Base-by-base conservation (phyloP, 2,329 filamentous ascomycete species). In the Didymella sp. region DNA sequence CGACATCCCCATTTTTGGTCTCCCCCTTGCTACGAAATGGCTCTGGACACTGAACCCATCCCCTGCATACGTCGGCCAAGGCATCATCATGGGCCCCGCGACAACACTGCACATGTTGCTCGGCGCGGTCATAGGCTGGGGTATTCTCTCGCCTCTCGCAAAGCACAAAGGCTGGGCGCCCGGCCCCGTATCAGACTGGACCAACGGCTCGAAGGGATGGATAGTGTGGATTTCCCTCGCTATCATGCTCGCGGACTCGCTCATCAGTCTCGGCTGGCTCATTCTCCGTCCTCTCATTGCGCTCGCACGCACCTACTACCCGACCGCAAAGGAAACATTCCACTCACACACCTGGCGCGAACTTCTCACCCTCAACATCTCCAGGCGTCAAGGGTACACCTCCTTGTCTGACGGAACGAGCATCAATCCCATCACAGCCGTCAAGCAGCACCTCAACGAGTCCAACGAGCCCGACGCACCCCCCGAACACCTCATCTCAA, bases 21-120 rank as follows among this genome's bases (percentile, higher is more conserved):
- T 84, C 0, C 77, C 84, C 2, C 84, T 96, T 6, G 92, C 92
- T 0, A 78, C 85, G 1, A 86, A 86, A 2, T 99, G 94, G 94
- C 84, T 97, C 1, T 99, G 95, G 95, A 95, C 91, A 0, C 80
- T 99, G 6, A 99, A 99, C 65, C 95, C 95, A 0, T 97, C 92
- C 42, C 89, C 96, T n/a, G 95, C 95, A 2, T 99, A 99, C 73
- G 87, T 98, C 24, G 95, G 95, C 0, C 95, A 99, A 77, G 95
- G 95, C 11, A 96, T 99, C 60, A 98, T 99, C 70, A 99, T 99
- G 95, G 95, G 95, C 0, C 91, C 94, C 4, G 89, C 92, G 35
- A 99, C 95, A 0, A 98, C 94, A 3, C 83, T 96, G 49, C 94
- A 98, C 67, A 99, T 99, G 95, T 84, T 96, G 1, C 79, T 98